phyloP scores from a whole-genome alignment of 2,329 filamentous ascomycete genomes.

The Elsinoe arachidis region DNA sequence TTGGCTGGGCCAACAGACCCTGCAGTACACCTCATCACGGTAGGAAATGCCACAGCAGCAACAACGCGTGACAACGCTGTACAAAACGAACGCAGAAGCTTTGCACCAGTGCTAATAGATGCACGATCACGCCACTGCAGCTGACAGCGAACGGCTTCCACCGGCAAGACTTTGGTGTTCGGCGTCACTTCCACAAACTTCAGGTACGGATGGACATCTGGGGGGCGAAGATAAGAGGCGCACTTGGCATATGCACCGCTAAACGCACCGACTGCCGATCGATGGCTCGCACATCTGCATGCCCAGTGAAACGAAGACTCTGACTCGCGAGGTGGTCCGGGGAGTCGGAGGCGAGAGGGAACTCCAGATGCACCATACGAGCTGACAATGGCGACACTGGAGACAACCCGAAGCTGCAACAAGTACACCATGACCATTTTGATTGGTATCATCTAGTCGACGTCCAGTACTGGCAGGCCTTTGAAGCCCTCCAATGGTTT shows the following conservation, averaged over 20 bases:
- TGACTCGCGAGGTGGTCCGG: background rate
- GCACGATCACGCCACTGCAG: background rate
- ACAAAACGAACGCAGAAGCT: too few relatives aligned
- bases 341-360: background rate
- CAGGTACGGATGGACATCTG: background rate
- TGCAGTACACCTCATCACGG: too few relatives aligned
- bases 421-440: background rate
- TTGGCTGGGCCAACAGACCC: too few relatives aligned
- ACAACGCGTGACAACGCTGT: too few relatives aligned
- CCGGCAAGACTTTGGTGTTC: background rate
- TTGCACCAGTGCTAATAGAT: background rate
- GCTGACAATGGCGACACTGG: background rate
- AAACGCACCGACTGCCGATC: background rate
- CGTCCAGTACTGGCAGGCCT: constrained; percentile 62
- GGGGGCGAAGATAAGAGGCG: constrained; percentile 4
- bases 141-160: background rate
- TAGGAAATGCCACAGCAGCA: too few relatives aligned
- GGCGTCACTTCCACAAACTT: background rate
- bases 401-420: too few relatives aligned
- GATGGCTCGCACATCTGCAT: background rate
- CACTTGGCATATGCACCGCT: background rate
- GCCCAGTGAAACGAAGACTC: constrained; percentile 2
- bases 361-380: background rate
- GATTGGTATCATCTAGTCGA: constrained; percentile 34
- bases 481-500: constrained; percentile 60